Evolutionary conservation across 306 rosid genomes (phyloP).

Genomic region (Lathyrus tuberosus): DNA sequence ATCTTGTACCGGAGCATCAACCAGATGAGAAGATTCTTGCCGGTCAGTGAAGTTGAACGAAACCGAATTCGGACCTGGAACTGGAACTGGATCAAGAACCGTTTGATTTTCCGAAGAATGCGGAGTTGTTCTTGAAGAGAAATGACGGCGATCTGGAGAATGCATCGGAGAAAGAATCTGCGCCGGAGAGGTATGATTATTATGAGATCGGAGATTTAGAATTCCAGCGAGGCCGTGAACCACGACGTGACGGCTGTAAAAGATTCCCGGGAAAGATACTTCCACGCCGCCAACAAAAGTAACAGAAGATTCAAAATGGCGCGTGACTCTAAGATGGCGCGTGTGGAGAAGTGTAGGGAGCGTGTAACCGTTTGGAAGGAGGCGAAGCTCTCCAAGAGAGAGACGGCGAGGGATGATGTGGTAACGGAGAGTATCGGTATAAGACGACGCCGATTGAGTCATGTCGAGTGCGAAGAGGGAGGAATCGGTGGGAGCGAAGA

Average conservation of each 20-base stretch:
- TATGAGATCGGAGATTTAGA: conserved; percentile 15
- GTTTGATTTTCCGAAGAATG: conserved; percentile 24
- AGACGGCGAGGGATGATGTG: conserved; percentile 68
- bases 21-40: conserved; percentile 6
- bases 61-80: conserved; percentile 5
- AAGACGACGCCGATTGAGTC: conserved; percentile 56
- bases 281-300: conserved; percentile 47
- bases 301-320: not conserved
- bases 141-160: not conserved
- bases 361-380: conserved; percentile 43
- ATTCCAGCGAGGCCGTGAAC: conserved; percentile 51
- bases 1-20: conserved; percentile 24
- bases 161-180: conserved; percentile 3
- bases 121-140: conserved; percentile 27
- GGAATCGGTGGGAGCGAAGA: conserved; percentile 70
- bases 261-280: conserved; percentile 41
- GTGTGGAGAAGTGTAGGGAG: conserved; percentile 58
- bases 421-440: conserved; percentile 58
- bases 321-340: conserved; percentile 39
- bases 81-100: conserved; percentile 31
- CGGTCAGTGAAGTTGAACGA: conserved; percentile 6
- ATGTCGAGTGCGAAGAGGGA: conserved; percentile 67
- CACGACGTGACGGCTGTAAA: conserved; percentile 37
- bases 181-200: not conserved
- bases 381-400: conserved; percentile 51